Base-by-base conservation (phyloP, 2,329 filamentous ascomycete species). In the Sporothrix brunneoviolacea region DNA sequence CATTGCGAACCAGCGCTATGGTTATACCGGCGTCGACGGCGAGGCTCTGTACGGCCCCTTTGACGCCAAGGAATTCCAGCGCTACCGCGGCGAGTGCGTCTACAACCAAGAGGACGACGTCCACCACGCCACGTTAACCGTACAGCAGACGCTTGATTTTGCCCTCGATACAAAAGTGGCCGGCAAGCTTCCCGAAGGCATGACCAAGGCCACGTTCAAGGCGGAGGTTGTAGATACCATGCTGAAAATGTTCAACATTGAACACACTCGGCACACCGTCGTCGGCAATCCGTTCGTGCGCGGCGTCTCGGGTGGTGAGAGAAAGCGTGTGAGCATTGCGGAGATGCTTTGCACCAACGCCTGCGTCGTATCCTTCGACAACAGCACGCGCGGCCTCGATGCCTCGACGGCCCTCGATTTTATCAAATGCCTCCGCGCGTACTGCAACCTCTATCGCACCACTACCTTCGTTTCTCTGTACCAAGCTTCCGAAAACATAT, bases 221-320 rank as follows among this genome's bases (percentile, higher is more conserved):
- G 75, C 86, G 44, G 81, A 82, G 58, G 82, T 94, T 51, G 75
- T 91, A 54, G 76, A 80, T 16, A 79, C 84, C 60, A 74, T 95
- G 53, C 73, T 95, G 46, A 88, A 88, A 62, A 93, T 94, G 86
- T 94, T 95, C 74, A 93, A 91, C 63, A 95, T 95, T 48, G 86
- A 91, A 65, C 89, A 95, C 65, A 94, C 89, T 0, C 78, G 81
- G 46, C 79, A 90, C 63, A 96, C 91, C 0, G 81, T 91, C 27
- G 88, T 95, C 22, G 91, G 91, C 8, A 86, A 93, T 55, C 79
- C 81, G 1, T 89, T 91, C 55, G 77, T 93, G 18, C 83, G 87
- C 45, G 90, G 89, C 64, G 76, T 94, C 0, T 88, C 82, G 40
- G 89, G 86, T 55, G 87, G 84, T 50, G 88, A 91, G 68, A 74